Conservation (phyloP, 306 rosid species). For the Begonia loranthoides region DNA sequence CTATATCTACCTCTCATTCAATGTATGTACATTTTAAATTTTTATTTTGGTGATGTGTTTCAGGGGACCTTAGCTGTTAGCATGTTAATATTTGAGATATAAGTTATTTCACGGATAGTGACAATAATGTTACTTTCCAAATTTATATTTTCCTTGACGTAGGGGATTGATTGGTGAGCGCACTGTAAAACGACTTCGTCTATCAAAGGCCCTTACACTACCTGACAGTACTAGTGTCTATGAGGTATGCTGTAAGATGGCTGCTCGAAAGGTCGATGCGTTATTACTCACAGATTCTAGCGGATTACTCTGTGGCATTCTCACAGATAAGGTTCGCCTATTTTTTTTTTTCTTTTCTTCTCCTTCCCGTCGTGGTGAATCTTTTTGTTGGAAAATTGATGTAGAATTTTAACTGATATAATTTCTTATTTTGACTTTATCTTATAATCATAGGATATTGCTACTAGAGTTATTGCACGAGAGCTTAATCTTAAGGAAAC, state of each 20-base stretch:
- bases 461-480: conserved; percentile 70
- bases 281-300: conserved; percentile 77
- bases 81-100: too few species aligned
- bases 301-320: conserved; percentile 95
- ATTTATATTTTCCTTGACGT: conserved; percentile 18
- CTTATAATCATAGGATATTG: conserved; percentile 55
- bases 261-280: conserved; percentile 85
- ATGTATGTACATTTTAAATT: conserved; percentile 19
- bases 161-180: conserved; percentile 77
- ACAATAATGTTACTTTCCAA: too few species aligned
- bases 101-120: too few species aligned
- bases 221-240: conserved; percentile 65
- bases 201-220: conserved; percentile 82
- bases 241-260: conserved; percentile 90
- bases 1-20: conserved; percentile 30
- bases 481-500: conserved; percentile 74
- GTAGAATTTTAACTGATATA: conserved; percentile 4
- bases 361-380: not conserved
- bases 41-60: not conserved
- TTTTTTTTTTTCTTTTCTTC: not conserved
- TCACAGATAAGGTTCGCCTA: conserved; percentile 74
- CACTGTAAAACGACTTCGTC: conserved; percentile 70
- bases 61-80: too few species aligned
- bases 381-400: not conserved
- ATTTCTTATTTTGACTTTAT: conserved; percentile 4